Evolutionary conservation across 345 rosid species (phyloP).

Genomic region (Salix koriyanagi): DNA sequence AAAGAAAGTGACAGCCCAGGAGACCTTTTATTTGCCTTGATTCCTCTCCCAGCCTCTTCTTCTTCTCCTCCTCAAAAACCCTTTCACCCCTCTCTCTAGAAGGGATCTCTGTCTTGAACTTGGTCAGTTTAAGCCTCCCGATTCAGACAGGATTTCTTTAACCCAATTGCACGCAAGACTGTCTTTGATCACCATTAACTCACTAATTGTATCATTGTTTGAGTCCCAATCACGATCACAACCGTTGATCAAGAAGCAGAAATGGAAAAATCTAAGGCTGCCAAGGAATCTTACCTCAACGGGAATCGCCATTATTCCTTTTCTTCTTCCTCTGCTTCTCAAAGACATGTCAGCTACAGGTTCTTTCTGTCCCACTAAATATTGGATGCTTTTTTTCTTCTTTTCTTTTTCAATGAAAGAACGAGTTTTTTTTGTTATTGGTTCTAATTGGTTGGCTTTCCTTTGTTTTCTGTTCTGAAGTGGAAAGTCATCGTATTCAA

Average conservation of each 20-base stretch:
- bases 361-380: constrained; percentile 5
- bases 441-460: not conserved
- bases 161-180: not conserved
- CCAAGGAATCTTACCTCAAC: constrained; percentile 11
- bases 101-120: not conserved
- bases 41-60: not conserved
- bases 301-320: constrained; percentile 30
- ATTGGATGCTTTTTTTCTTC: not conserved
- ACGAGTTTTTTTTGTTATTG: not conserved
- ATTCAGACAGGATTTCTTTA: not conserved
- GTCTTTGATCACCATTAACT: not conserved
- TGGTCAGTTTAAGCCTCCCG: not conserved
- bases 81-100: not conserved
- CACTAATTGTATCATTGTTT: not conserved
- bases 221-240: not conserved
- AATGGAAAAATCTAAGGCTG: constrained; percentile 17
- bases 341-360: constrained; percentile 52
- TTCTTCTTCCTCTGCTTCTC: constrained; percentile 36
- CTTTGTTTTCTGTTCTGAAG: not conserved
- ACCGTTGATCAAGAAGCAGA: not conserved
- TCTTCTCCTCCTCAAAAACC: not conserved
- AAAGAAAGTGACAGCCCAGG: not conserved
- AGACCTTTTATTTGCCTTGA: not conserved
- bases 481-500: not conserved
- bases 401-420: not conserved